Base-by-base conservation (phyloP, 306 rosid species). In the Erythrophleum fordii region DNA sequence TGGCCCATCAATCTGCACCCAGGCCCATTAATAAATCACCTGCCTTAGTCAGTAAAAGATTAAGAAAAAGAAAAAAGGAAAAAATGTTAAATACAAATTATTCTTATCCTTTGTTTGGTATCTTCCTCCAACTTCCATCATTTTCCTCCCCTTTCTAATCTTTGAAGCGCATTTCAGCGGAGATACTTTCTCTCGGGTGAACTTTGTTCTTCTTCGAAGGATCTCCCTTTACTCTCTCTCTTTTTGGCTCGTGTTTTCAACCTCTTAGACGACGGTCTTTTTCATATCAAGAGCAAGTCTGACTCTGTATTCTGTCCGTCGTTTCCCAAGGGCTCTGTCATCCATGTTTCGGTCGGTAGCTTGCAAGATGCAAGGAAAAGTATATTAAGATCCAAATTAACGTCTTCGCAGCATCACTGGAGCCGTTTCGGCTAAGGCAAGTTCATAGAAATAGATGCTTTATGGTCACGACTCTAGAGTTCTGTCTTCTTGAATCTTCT, bases 31-130 rank as follows among this genome's bases (percentile, higher is more conserved):
- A 55, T 3, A 22, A 55, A 53, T 8, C 29, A 55, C 8, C 9
- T 55, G 28, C 61, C 61, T 8, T 25, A n/a, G 7, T 20, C 26
- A 23, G 72, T 51, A 64, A 71, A 84, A 4, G 81, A 28, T 8
- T 6, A 12, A 46, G 5, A 28, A 6, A 29, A 18, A 52, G 6
- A 5, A 52, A 52, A 23, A 23, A 58, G 2, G 0, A 22, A 20
- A 55, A 8, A 55, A 55, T 13, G 13, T 10, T 1, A 6, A 16
- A n/a, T 18, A 14, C 0, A n/a, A 66, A 35, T 28, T 66, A 37
- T 66, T 66, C 31, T 66, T 37, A 11, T 65, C 72, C 49, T 11
- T 39, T 31, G 2, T 13, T 1, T 6, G 25, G 13, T 66, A 35
- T 65, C 46, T 8, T 65, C 70, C 18, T 35, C 49, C 42, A 9